Base-by-base conservation (phyloP, 148 eudicot species). In the Amaranthus palmeri region DNA sequence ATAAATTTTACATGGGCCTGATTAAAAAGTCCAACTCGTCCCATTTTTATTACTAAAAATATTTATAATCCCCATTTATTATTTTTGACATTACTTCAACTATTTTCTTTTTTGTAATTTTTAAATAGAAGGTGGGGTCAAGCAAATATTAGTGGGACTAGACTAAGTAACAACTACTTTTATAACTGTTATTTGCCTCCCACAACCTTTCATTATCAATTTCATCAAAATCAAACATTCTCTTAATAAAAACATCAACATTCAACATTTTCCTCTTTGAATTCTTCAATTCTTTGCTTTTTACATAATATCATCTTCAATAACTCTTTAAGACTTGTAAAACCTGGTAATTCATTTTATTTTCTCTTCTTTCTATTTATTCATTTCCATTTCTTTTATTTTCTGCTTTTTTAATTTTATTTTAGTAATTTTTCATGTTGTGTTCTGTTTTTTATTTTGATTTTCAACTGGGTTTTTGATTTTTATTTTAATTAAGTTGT, bases 331-430 rank as follows among this genome's bases (percentile, higher is more conserved):
- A 67, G 50, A 6, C 69, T 79, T 63, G 1, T 9, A 15, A 11
- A 45, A 46, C 10, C 61, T 70, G 83, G 85, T 83, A 79, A 57
- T 43, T 65, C 11, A 12, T 18, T 57, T 36, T 7, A 63, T 25
- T 7, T 53, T 44, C n/a, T 42, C 12, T n/a, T 9, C 14, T 44
- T 3, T 4, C 15, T 45, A 13, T 43, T 50, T 58, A n/a, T 56
- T 25, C 36, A 25, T 6, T 42, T 36, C 14, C 15, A 13, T 4
- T 55, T 65, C 13, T 64, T 5, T 14, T 14, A 6, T 65, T 46
- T 15, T 64, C 3, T 0, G 40, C 3, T 10, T 0, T 49, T 56
- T 55, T 40, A 10, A 60, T 50, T 52, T 51, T 15, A 2, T 8
- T 4, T 4, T 3, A 2, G 36, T 5, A 4, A 17, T 46, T 10